Conservation (phyloP, 306 rosid species). For the Lathyrus tuberosus region DNA sequence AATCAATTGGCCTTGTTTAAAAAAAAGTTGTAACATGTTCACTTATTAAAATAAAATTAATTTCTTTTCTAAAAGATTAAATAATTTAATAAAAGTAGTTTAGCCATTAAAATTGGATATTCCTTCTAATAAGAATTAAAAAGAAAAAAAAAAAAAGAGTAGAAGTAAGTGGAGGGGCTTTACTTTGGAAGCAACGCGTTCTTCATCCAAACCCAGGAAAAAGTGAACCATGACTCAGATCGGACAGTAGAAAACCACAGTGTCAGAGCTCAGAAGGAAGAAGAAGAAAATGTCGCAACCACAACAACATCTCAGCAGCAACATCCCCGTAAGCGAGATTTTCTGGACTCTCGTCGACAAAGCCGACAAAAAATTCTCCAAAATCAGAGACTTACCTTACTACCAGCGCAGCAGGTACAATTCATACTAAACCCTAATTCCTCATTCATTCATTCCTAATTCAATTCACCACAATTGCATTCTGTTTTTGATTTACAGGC, state of each 20-base stretch:
- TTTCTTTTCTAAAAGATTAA: too few relatives aligned
- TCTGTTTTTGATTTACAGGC: constrained; percentile 44
- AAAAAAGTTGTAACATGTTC: too few relatives aligned
- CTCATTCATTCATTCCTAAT: background rate
- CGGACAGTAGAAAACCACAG: background rate
- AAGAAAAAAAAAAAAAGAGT: too few relatives aligned
- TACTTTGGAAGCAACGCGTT: too few relatives aligned
- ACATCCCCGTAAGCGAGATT: constrained; percentile 65
- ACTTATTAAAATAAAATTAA: too few relatives aligned
- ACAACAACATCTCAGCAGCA: constrained; percentile 32
- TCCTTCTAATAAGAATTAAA: too few relatives aligned
- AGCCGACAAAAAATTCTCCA: constrained; percentile 85
- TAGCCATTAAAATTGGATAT: too few relatives aligned
- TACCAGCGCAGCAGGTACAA: constrained; percentile 75
- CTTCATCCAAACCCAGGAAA: too few relatives aligned
- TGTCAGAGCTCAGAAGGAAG: background rate
- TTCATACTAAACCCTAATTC: constrained; percentile 9
- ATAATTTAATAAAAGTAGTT: too few relatives aligned
- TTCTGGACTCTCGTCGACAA: constrained; percentile 77
- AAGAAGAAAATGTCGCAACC: constrained; percentile 41
- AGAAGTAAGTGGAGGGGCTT: too few relatives aligned
- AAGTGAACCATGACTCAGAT: too few relatives aligned
- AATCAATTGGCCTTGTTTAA: too few relatives aligned
- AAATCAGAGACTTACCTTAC: constrained; percentile 73
- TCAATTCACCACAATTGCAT: background rate